phyloP scores from a whole-genome alignment of 257 asterid species.

The Solanum sejunctum region DNA sequence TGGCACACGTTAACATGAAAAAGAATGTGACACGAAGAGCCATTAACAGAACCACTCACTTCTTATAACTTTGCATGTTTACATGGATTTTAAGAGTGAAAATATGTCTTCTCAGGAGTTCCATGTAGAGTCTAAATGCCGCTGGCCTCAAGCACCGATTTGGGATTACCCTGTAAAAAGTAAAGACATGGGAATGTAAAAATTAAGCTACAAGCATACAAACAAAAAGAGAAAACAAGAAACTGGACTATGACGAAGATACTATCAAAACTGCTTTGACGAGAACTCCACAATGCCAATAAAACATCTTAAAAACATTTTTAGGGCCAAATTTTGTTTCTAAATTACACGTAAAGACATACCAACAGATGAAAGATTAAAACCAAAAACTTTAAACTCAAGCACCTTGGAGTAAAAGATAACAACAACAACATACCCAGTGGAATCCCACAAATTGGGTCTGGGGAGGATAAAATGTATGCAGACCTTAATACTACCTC shows the following conservation, averaged over 20 bases:
- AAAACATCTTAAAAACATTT: not conserved
- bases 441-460: no score
- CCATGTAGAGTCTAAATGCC: slow-evolving; percentile 84
- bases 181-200: not conserved
- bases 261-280: not conserved
- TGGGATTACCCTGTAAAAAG: slow-evolving; percentile 62
- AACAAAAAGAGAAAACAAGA: not conserved
- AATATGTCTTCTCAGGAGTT: slow-evolving; percentile 61
- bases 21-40: not conserved
- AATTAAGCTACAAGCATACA: not conserved
- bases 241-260: not conserved
- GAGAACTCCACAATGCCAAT: not conserved
- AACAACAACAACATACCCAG: not conserved
- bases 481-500: no score
- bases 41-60: slow-evolving; percentile 39
- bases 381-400: not conserved
- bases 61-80: slow-evolving; percentile 42
- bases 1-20: not conserved
- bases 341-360: not conserved
- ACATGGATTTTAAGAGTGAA: slow-evolving; percentile 49
- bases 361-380: not conserved
- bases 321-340: not conserved
- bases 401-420: not conserved
- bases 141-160: slow-evolving; percentile 62
- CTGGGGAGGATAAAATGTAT: no score